Conservation (phyloP, 768 basidiomycete genomes). For the Tephrocybe sp. region DNA sequence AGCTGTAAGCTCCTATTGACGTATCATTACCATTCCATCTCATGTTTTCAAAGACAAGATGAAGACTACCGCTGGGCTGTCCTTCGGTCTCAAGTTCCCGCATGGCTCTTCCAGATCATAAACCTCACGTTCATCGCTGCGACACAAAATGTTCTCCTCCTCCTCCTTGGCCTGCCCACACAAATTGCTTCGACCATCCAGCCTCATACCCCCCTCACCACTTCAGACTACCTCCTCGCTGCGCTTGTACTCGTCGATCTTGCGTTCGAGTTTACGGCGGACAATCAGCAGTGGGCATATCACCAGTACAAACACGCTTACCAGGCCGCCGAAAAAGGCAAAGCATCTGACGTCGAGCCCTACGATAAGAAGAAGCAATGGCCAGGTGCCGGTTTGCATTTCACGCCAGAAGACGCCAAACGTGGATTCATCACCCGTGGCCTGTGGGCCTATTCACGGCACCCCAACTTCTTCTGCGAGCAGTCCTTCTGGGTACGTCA, state of each 20-base stretch:
- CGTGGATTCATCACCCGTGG: constrained; percentile 87
- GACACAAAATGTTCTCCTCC: constrained; percentile 80
- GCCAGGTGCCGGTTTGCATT: constrained; percentile 63
- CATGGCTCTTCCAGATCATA: constrained; percentile 43
- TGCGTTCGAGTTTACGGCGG: constrained; percentile 76
- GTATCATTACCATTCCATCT: not conserved
- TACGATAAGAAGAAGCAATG: constrained; percentile 55
- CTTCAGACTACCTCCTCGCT: constrained; percentile 65
- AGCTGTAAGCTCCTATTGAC: constrained; percentile 43
- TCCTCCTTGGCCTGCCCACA: constrained; percentile 65
- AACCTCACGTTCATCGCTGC: constrained; percentile 72
- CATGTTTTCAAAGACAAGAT: constrained; percentile 49
- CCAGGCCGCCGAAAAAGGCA: constrained; percentile 30
- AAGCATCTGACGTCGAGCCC: constrained; percentile 27
- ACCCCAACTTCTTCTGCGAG: constrained; percentile 93
- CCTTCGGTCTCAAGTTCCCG: constrained; percentile 54
- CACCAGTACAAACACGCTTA: constrained; percentile 72
- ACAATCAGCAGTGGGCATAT: constrained; percentile 90
- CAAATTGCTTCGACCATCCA: constrained; percentile 54
- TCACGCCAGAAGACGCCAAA: constrained; percentile 65
- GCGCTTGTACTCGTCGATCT: constrained; percentile 58
- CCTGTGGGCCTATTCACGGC: constrained; percentile 83
- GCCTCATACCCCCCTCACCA: constrained; percentile 49
- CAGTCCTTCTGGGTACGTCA: constrained; percentile 79
- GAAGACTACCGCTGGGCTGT: constrained; percentile 94